Evolutionary conservation across 2,329 filamentous ascomycete species (phyloP), one percentile per base, ranked within the genome.

Genomic region (Paraphoma chrysanthemicola): DNA sequence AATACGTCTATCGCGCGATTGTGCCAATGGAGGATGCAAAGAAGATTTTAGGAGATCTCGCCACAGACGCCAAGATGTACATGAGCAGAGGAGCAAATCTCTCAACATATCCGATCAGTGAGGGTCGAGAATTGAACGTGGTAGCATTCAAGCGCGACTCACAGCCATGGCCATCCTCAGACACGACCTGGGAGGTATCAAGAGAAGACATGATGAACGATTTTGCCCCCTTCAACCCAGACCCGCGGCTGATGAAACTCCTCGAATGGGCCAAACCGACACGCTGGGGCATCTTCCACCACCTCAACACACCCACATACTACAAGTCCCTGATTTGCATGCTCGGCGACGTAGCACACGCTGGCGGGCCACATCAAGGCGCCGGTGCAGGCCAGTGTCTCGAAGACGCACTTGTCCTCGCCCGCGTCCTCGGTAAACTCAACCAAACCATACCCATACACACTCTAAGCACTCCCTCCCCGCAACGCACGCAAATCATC

Each of bases 21-120:
- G 44, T 74, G 4, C 60, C 68, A 0, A 72, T 82, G 52, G 69
- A 69, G 12, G 74, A 70, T 16, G 80, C 80, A 1, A 68, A 72
- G 46, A 64, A 67, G 16, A 73, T 80, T 12, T 68, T 81, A 53
- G 73, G 71, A 28, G 56, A 68, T 12, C 60, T 71, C 5, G 69
- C 69, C 0, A 65, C 65, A 3, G 68, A 70, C 51, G 70, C 71
- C 2, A 72, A 72, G 39, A 68, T 71, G 56, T 75, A 63, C 48
- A 62, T 72, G 47, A 64, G 67, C 31, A 56, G 59, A 30, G 59
- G 48, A 28, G 56, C 44, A 29, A 64, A 59, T 47, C 17, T 62
- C 14, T 66, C 57, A 6, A 67, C 68, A 9, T 71, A 70, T 45
- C 70, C 67, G 1, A 72, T 72, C 31, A 59, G 62, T 4, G 53